A percentile compares a stretch with the other conserved stretches of the same genome.
phyloP scores from a whole-genome alignment of 768 basidiomycete species.

The Mycena olivaceomarginata region DNA sequence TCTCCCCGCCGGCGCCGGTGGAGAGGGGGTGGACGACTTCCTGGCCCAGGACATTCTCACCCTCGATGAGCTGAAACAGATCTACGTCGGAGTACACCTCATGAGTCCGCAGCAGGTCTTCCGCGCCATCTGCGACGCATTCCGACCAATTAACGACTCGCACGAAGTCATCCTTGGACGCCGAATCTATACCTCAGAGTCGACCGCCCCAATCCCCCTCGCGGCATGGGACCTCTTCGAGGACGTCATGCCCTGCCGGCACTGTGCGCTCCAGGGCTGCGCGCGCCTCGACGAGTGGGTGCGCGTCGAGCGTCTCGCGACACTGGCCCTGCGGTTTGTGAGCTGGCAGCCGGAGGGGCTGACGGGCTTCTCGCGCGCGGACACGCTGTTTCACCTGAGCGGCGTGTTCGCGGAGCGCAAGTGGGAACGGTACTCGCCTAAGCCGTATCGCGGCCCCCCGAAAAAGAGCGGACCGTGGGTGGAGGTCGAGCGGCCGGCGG shows the following conservation, averaged over 20 bases:
- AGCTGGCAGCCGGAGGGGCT: slow-evolving; percentile 28
- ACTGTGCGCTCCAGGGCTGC: slow-evolving; percentile 32
- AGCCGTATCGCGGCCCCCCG: neutral
- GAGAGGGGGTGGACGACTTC: slow-evolving; percentile 21
- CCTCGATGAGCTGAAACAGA: slow-evolving; percentile 36
- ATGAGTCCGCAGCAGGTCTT: slow-evolving; percentile 28
- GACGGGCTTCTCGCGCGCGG: neutral
- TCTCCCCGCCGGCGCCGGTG: neutral
- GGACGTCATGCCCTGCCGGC: slow-evolving; percentile 36
- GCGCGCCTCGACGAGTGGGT: slow-evolving; percentile 28
- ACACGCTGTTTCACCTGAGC: slow-evolving; percentile 34
- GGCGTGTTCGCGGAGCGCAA: slow-evolving; percentile 31
- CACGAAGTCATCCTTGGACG: slow-evolving; percentile 28
- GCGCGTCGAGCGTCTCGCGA: slow-evolving; percentile 22
- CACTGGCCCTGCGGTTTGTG: slow-evolving; percentile 29
- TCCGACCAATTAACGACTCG: neutral
- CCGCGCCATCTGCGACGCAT: slow-evolving; percentile 35
- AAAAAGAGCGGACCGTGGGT: neutral
- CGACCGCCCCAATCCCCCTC: slow-evolving; percentile 9
- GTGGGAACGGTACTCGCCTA: slow-evolving; percentile 20
- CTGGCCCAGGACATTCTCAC: slow-evolving; percentile 31
- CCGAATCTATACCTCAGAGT: slow-evolving; percentile 14
- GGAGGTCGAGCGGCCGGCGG: slow-evolving; percentile 15
- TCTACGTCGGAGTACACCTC: slow-evolving; percentile 38
- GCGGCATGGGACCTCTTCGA: slow-evolving; percentile 41